These are phyloP conservation scores for Blyttiomyces sp. DNA, from an alignment of 371 early-diverging fungal species.

Conservation along the genomic window DNA sequence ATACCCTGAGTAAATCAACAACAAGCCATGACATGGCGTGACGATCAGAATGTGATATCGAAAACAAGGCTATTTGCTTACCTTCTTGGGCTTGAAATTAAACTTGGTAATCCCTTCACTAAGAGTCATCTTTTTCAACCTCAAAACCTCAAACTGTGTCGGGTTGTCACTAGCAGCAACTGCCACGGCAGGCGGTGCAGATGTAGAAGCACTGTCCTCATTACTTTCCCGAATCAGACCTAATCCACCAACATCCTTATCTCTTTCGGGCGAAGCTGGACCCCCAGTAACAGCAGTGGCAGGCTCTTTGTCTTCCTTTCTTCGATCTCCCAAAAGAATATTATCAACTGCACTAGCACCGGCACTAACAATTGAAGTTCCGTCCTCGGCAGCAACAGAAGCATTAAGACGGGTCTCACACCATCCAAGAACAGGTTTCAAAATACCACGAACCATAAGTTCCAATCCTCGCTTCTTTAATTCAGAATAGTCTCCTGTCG, in stretches of 20 bases:
- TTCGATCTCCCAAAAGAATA: no score
- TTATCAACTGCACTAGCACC: no score
- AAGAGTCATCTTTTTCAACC: slow-evolving; percentile 75
- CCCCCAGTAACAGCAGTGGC: neutral
- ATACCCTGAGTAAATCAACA: slow-evolving; percentile 55
- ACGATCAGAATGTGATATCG: neutral
- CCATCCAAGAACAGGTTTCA: slow-evolving; percentile 61
- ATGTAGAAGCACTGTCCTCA: slow-evolving; percentile 1
- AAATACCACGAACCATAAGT: slow-evolving; percentile 47
- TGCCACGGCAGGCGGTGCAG: slow-evolving; percentile 29
- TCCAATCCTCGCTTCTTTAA: slow-evolving; percentile 45
- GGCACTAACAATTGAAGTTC: no score
- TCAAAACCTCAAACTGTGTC: slow-evolving; percentile 68
- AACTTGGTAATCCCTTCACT: slow-evolving; percentile 77
- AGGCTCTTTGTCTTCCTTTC: slow-evolving; percentile 9
- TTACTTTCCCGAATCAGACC: slow-evolving; percentile 23
- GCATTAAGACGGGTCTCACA: no score
- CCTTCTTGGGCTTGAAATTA: slow-evolving; percentile 85
- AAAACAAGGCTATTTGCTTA: no score
- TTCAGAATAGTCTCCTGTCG: slow-evolving; percentile 45
- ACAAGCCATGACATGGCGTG: neutral
- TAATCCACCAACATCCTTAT: slow-evolving; percentile 9
- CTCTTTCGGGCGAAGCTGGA: neutral
- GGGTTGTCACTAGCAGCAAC: no score
- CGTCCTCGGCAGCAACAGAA: no score